Evolutionary conservation across 768 basidiomycete species (phyloP).

Genomic region (Mycena filopes): DNA sequence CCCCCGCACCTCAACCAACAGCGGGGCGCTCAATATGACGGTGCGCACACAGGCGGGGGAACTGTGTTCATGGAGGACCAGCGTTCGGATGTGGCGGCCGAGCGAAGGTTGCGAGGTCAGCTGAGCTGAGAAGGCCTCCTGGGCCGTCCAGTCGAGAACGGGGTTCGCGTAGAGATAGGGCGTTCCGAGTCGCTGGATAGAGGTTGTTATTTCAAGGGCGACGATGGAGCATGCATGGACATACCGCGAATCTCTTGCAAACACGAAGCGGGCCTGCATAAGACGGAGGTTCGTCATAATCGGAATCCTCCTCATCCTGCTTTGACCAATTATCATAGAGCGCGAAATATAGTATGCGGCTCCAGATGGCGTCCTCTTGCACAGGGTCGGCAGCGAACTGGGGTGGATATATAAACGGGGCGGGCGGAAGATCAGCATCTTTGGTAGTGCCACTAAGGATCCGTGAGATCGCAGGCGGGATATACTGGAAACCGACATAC

Average conservation of each 20-base stretch:
- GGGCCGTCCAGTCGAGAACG: not conserved
- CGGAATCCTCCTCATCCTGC: too few species aligned
- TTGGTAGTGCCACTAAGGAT: not conserved
- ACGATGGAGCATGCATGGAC: not conserved
- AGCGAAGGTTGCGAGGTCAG: slow-evolving; percentile 80
- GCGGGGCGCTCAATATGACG: not conserved
- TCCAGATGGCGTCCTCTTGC: slow-evolving; percentile 15
- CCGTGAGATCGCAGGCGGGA: not conserved
- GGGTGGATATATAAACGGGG: not conserved
- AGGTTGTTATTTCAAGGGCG: not conserved
- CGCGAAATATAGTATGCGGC: slow-evolving; percentile 12
- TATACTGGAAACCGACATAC: not conserved
- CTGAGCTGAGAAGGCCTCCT: slow-evolving; percentile 26
- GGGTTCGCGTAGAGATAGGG: slow-evolving; percentile 5
- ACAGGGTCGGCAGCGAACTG: slow-evolving; percentile 2
- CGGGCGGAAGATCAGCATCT: not conserved
- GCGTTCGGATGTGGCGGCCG: not conserved
- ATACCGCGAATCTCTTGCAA: slow-evolving; percentile 13
- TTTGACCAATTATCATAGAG: not conserved
- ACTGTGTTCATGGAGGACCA: not conserved
- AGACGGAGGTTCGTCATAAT: too few species aligned
- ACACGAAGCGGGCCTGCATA: not conserved
- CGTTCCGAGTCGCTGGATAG: slow-evolving; percentile 1
- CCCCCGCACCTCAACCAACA: not conserved
- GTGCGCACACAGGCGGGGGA: not conserved